These are phyloP conservation scores for Botryosphaeria dothidea DNA, from an alignment of 2,329 filamentous ascomycete genomes.

Conservation along the genomic window DNA sequence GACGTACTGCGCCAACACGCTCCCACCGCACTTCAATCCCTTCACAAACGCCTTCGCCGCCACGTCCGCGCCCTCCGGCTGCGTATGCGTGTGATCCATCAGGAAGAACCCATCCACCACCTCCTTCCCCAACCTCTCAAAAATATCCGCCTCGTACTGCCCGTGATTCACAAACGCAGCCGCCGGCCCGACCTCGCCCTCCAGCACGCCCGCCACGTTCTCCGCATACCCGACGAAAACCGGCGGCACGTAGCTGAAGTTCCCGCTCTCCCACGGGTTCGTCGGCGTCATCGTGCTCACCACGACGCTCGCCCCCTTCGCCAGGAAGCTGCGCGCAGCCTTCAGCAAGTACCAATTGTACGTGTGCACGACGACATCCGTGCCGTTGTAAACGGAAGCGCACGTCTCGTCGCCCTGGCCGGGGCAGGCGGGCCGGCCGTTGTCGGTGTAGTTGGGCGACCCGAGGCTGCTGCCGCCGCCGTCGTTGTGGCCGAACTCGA, in stretches of 20 bases:
- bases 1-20: conserved; percentile 42
- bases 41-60: conserved; percentile 62
- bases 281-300: conserved; percentile 62
- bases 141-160: conserved; percentile 58
- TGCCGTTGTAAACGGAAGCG: conserved; percentile 52
- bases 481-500: conserved; percentile 75
- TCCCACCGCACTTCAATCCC: conserved; percentile 53
- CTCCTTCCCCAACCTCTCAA: conserved; percentile 50
- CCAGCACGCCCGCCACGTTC: conserved; percentile 45
- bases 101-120: conserved; percentile 58
- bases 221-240: conserved; percentile 60
- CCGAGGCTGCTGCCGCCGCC: conserved; percentile 46
- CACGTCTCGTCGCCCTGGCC: conserved; percentile 58
- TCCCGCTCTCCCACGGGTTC: conserved; percentile 62
- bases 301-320: conserved; percentile 60
- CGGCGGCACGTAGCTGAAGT: conserved; percentile 48
- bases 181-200: conserved; percentile 47
- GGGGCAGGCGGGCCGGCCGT: conserved; percentile 61
- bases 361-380: conserved; percentile 59
- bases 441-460: conserved; percentile 55
- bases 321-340: conserved; percentile 55
- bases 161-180: conserved; percentile 60
- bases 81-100: conserved; percentile 65
- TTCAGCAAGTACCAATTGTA: conserved; percentile 62
- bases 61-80: conserved; percentile 55